Evolutionary conservation across 164 flowering plant genomes (phyloP).

Genomic region (Magnolia kwangsiensis): DNA sequence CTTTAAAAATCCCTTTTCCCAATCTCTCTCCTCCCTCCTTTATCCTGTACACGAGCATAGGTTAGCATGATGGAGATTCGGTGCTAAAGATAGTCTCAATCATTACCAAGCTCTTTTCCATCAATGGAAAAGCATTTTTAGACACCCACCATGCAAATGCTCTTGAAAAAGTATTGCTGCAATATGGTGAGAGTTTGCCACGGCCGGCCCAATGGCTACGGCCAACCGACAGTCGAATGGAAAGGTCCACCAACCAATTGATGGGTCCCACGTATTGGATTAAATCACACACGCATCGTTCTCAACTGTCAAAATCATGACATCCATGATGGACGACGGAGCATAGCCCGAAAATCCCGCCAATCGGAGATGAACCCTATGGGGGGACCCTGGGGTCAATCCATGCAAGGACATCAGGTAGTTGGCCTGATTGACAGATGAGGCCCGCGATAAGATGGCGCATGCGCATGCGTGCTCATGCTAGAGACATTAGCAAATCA

Average conservation of each 20-base stretch:
- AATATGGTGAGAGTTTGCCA: background rate
- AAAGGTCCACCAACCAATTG: background rate
- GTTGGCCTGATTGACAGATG: background rate
- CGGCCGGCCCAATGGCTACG: background rate
- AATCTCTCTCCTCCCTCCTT: background rate
- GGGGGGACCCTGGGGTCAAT: background rate
- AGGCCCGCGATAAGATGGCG: background rate
- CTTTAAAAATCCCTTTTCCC: background rate
- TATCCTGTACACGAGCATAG: constrained; percentile 1
- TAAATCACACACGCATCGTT: background rate
- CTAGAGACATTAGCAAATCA: background rate
- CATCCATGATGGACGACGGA: no score
- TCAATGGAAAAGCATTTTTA: background rate
- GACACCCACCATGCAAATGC: constrained; percentile 4
- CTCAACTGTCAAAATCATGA: background rate
- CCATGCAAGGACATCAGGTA: background rate
- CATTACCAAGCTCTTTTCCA: background rate
- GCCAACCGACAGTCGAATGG: no score
- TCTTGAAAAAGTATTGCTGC: background rate
- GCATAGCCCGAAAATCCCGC: background rate
- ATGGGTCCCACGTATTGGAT: no score
- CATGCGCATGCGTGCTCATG: background rate
- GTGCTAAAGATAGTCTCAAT: background rate
- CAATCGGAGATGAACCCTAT: background rate
- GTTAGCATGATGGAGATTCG: constrained; percentile 6